Percentiles rank a stretch among this genome's conserved stretches.
These are phyloP conservation scores for Cercospora nicotianae DNA, from an alignment of 2,329 filamentous ascomycete species.

Conservation along the genomic window DNA sequence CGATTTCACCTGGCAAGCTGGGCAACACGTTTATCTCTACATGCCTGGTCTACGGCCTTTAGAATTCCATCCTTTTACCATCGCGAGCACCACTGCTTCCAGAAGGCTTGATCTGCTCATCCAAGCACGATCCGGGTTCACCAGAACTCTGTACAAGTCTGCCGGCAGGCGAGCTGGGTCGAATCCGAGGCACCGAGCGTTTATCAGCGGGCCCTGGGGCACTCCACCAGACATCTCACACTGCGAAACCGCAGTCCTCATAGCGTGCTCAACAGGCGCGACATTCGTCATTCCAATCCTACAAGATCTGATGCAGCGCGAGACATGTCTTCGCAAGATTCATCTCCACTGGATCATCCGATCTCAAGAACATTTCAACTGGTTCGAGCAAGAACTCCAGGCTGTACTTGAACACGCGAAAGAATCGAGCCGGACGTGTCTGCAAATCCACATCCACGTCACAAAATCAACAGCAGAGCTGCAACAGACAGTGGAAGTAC, in stretches of 20 bases:
- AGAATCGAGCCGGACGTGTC: conserved; percentile 41
- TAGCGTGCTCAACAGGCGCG: conserved; percentile 62
- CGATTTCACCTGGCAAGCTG: conserved; percentile 59
- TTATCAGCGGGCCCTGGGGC: conserved; percentile 37
- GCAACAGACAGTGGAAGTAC: not conserved
- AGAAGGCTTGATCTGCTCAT: conserved; percentile 40
- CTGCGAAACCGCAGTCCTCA: conserved; percentile 61
- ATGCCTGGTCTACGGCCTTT: conserved; percentile 56
- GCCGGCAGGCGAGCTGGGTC: conserved; percentile 18
- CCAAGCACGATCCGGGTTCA: conserved; percentile 36
- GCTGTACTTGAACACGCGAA: conserved; percentile 20
- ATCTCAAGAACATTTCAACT: conserved; percentile 27
- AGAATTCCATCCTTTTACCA: conserved; percentile 66
- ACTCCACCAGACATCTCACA: conserved; percentile 48
- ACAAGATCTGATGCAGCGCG: conserved; percentile 53
- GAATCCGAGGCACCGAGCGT: conserved; percentile 22
- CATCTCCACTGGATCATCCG: conserved; percentile 36
- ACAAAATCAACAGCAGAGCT: conserved; percentile 39
- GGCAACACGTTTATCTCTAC: conserved; percentile 63
- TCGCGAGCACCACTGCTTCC: conserved; percentile 44
- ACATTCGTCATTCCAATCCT: conserved; percentile 60
- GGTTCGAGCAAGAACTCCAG: conserved; percentile 25
- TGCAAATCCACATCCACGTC: conserved; percentile 57
- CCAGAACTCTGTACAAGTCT: conserved; percentile 30
- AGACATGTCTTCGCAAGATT: conserved; percentile 30